phyloP scores from a whole-genome alignment of 2,329 filamentous ascomycete genomes.

The Paraphoma chrysanthemicola region DNA sequence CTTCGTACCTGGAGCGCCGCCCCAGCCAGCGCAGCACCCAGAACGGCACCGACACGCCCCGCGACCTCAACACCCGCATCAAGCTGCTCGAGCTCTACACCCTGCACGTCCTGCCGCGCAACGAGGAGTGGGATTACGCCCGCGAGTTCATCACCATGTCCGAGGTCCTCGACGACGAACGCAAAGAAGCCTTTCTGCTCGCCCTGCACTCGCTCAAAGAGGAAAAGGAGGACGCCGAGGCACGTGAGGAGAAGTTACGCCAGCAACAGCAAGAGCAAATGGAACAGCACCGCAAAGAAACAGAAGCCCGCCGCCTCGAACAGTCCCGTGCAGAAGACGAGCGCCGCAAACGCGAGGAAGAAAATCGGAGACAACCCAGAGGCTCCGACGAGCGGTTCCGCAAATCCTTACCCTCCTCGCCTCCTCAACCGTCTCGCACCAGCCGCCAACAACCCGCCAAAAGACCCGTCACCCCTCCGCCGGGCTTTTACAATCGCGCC shows the following conservation, averaged over 20 bases:
- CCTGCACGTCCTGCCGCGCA: slow-evolving; percentile 89
- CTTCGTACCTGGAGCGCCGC: slow-evolving; percentile 40
- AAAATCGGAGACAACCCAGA: slow-evolving; percentile 43
- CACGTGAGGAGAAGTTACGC: slow-evolving; percentile 67
- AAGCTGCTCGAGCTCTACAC: slow-evolving; percentile 96
- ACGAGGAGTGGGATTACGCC: slow-evolving; percentile 96
- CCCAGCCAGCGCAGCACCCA: slow-evolving; percentile 36
- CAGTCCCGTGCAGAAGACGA: slow-evolving; percentile 54
- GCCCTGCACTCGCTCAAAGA: slow-evolving; percentile 85
- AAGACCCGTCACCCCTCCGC: slow-evolving; percentile 41
- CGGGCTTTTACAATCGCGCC: slow-evolving; percentile 51
- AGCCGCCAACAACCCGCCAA: slow-evolving; percentile 35
- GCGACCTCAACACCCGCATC: slow-evolving; percentile 82
- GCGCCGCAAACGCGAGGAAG: slow-evolving; percentile 46
- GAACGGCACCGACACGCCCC: slow-evolving; percentile 79
- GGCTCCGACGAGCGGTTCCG: slow-evolving; percentile 40
- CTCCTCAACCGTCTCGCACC: slow-evolving; percentile 37
- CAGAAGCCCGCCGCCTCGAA: slow-evolving; percentile 43
- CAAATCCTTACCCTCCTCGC: slow-evolving; percentile 31
- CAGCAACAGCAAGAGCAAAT: slow-evolving; percentile 65
- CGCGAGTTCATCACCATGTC: slow-evolving; percentile 87
- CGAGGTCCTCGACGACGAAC: slow-evolving; percentile 89
- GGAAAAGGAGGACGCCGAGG: slow-evolving; percentile 77
- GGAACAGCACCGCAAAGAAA: slow-evolving; percentile 56
- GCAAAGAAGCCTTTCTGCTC: slow-evolving; percentile 85